These are phyloP conservation scores for Fragaria vesca DNA, from an alignment of 306 rosid species.

Conservation along the genomic window DNA sequence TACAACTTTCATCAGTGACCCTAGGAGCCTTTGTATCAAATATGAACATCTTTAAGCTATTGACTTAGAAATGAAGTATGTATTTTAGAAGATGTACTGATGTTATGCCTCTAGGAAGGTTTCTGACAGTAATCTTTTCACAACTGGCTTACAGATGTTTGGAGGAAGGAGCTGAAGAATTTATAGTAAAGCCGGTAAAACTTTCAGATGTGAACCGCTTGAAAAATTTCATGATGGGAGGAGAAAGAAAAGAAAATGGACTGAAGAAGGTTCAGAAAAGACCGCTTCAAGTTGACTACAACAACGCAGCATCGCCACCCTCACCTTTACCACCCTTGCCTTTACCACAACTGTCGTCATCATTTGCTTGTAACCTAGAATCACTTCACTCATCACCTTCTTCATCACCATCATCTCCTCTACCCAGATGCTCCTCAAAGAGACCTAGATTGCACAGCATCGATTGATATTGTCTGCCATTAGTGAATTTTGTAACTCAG, in stretches of 20 bases:
- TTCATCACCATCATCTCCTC: slow-evolving; percentile 15
- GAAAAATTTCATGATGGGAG: slow-evolving; percentile 60
- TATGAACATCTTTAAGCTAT: background rate
- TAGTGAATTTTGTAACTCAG: background rate
- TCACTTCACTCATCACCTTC: slow-evolving; percentile 17
- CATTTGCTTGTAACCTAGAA: slow-evolving; percentile 40
- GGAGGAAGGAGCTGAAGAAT: slow-evolving; percentile 98
- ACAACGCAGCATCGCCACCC: slow-evolving; percentile 11
- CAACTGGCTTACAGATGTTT: slow-evolving; percentile 54
- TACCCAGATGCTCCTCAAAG: slow-evolving; percentile 39
- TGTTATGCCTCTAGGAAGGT: background rate
- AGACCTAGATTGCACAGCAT: slow-evolving; percentile 44
- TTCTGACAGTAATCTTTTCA: background rate
- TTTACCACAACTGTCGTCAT: slow-evolving; percentile 14
- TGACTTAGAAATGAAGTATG: background rate
- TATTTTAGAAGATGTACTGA: background rate
- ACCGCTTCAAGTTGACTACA: slow-evolving; percentile 36
- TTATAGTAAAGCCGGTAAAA: slow-evolving; percentile 81
- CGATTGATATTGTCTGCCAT: slow-evolving; percentile 16
- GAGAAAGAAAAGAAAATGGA: slow-evolving; percentile 46
- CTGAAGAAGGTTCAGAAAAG: slow-evolving; percentile 35
- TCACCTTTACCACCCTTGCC: slow-evolving; percentile 6
- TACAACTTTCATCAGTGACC: background rate
- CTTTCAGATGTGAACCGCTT: slow-evolving; percentile 79
- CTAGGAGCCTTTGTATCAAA: slow-evolving; percentile 1